phyloP scores from a whole-genome alignment of 2,329 filamentous ascomycete species.

The Gyromitra esculenta region DNA sequence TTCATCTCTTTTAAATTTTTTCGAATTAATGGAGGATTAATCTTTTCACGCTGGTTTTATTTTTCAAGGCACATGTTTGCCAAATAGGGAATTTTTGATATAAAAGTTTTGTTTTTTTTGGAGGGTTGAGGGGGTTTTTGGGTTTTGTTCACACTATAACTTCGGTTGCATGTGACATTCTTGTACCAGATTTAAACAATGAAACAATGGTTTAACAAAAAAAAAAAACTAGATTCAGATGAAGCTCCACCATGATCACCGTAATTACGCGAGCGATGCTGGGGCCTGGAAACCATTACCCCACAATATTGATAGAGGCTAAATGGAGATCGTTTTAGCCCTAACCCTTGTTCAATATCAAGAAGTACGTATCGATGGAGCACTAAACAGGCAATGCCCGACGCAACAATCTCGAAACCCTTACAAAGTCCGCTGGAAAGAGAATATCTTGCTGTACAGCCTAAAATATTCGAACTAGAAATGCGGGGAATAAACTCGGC shows the following conservation, averaged over 20 bases:
- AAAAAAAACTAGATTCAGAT: background rate
- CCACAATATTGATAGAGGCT: constrained; percentile 3
- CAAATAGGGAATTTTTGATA: too few relatives aligned
- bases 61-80: too few relatives aligned
- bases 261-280: background rate
- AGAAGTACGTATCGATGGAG: background rate
- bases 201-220: too few relatives aligned
- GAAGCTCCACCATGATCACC: too few relatives aligned
- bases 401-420: constrained; percentile 5
- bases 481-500: constrained; percentile 17
- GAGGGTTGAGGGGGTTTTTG: too few relatives aligned
- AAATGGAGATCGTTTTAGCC: constrained; percentile 14
- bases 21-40: too few relatives aligned
- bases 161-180: too few relatives aligned
- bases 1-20: too few relatives aligned
- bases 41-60: too few relatives aligned
- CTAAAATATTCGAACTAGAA: constrained; percentile 1
- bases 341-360: constrained; percentile 24
- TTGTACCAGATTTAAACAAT: too few relatives aligned
- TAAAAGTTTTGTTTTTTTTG: too few relatives aligned
- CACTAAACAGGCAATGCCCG: constrained; percentile 2
- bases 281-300: background rate
- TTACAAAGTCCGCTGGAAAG: background rate
- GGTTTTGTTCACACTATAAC: too few relatives aligned
- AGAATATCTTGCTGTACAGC: constrained; percentile 9